Evolutionary conservation across 139 green algal species (phyloP).

Genomic region (Volvox africanus): DNA sequence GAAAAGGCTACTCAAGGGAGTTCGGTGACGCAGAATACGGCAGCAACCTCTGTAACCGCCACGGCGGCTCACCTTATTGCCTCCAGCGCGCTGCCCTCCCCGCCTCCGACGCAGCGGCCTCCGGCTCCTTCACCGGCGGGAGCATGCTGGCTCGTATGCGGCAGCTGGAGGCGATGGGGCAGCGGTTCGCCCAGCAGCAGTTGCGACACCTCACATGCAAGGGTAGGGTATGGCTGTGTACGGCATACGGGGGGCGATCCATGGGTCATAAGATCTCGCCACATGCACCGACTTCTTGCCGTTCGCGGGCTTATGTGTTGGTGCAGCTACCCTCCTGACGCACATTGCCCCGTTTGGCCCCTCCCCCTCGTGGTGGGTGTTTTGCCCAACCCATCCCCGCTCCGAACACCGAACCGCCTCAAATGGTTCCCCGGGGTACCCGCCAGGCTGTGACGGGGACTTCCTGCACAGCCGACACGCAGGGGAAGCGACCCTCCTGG

Average conservation of each 20-base stretch:
- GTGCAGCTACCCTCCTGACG: too few species aligned
- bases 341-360: too few species aligned
- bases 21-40: too few species aligned
- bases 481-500: slow-evolving; percentile 61
- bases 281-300: too few species aligned
- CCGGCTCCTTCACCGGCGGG: background rate
- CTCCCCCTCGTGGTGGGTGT: too few species aligned
- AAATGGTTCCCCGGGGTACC: background rate
- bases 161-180: slow-evolving; percentile 66
- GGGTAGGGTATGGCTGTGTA: background rate
- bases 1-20: background rate
- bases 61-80: background rate
- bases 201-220: slow-evolving; percentile 65
- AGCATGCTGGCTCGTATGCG: slow-evolving; percentile 74
- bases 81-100: background rate
- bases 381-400: too few species aligned
- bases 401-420: too few species aligned
- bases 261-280: too few species aligned
- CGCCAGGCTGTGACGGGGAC: slow-evolving; percentile 75
- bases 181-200: slow-evolving; percentile 45
- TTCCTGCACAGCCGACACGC: slow-evolving; percentile 68
- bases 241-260: too few species aligned
- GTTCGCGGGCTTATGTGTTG: too few species aligned
- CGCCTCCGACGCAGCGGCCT: background rate
- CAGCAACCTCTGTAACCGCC: background rate